Evolutionary conservation across 2,329 filamentous ascomycete genomes (phyloP).

Genomic region (Coniochaeta sp.): DNA sequence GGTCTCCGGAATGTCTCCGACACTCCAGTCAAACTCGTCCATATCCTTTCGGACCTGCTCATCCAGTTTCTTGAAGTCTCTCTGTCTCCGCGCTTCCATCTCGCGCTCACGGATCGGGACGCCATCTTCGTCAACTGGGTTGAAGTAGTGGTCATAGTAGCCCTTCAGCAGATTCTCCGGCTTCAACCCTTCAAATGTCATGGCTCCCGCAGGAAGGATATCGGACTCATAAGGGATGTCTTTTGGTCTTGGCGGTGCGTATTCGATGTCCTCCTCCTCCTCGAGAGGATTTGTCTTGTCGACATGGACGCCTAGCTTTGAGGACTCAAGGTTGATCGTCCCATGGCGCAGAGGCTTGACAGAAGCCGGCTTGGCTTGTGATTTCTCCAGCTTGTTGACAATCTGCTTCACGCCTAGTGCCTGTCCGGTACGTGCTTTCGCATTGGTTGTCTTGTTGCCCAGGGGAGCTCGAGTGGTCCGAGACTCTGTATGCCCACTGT

Average conservation of each 20-base stretch:
- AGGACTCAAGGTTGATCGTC: slow-evolving; percentile 40
- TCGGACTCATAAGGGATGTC: slow-evolving; percentile 64
- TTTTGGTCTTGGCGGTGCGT: slow-evolving; percentile 69
- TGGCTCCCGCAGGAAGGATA: slow-evolving; percentile 50
- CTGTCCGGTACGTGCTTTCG: slow-evolving; percentile 58
- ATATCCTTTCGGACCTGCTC: slow-evolving; percentile 61
- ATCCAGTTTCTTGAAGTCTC: slow-evolving; percentile 50
- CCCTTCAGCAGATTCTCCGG: slow-evolving; percentile 52
- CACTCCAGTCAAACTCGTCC: slow-evolving; percentile 54
- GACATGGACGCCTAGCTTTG: slow-evolving; percentile 57
- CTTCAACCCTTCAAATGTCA: slow-evolving; percentile 52
- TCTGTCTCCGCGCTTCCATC: slow-evolving; percentile 45
- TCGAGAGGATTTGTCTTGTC: slow-evolving; percentile 42
- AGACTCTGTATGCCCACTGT: slow-evolving; percentile 35
- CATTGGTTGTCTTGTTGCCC: slow-evolving; percentile 94
- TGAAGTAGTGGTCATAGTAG: slow-evolving; percentile 54
- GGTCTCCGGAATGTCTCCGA: slow-evolving; percentile 46
- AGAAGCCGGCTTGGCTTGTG: slow-evolving; percentile 50
- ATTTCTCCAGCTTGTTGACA: slow-evolving; percentile 55
- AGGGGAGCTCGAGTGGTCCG: slow-evolving; percentile 67
- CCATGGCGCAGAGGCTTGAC: slow-evolving; percentile 53
- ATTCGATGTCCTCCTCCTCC: slow-evolving; percentile 74
- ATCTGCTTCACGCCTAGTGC: slow-evolving; percentile 55
- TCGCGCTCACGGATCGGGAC: slow-evolving; percentile 55
- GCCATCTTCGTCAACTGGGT: slow-evolving; percentile 61